Evolutionary conservation across 1,284 basidiomycete species (phyloP).

Genomic region (Taiwanofungus camphoratus): DNA sequence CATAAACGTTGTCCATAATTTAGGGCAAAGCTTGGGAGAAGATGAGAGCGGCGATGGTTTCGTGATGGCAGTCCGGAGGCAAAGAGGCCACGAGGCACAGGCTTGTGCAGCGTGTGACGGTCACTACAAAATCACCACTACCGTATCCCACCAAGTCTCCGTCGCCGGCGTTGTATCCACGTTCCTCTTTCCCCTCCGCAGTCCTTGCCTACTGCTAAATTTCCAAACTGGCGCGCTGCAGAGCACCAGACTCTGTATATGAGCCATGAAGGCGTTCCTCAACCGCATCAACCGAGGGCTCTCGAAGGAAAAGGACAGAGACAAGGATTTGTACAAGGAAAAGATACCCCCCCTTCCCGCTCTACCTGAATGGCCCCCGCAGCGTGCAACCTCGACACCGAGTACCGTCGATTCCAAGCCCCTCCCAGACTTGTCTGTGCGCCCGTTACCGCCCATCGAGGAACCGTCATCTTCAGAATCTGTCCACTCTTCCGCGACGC

Average conservation of each 20-base stretch:
- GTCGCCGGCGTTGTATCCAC: constrained; percentile 21
- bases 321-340: constrained; percentile 48
- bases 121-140: constrained; percentile 5
- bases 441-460: constrained; percentile 48
- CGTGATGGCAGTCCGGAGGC: constrained; percentile 4
- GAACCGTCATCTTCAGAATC: constrained; percentile 24
- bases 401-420: constrained; percentile 55
- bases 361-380: constrained; percentile 55
- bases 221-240: constrained; percentile 15
- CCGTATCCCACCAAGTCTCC: constrained; percentile 9
- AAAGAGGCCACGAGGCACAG: constrained; percentile 16
- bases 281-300: constrained; percentile 66
- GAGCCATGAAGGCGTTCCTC: constrained; percentile 72
- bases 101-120: constrained; percentile 13
- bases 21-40: constrained; percentile 11
- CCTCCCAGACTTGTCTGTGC: constrained; percentile 54
- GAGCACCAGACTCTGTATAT: constrained; percentile 11
- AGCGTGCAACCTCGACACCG: constrained; percentile 35
- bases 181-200: constrained; percentile 18
- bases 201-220: constrained; percentile 9
- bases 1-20: not conserved
- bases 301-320: constrained; percentile 53
- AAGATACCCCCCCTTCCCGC: constrained; percentile 61
- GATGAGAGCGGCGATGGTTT: constrained; percentile 3
- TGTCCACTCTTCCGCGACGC: constrained; percentile 30